Evolutionary conservation across 306 rosid species (phyloP).

Genomic region (Vigna unguiculata): DNA sequence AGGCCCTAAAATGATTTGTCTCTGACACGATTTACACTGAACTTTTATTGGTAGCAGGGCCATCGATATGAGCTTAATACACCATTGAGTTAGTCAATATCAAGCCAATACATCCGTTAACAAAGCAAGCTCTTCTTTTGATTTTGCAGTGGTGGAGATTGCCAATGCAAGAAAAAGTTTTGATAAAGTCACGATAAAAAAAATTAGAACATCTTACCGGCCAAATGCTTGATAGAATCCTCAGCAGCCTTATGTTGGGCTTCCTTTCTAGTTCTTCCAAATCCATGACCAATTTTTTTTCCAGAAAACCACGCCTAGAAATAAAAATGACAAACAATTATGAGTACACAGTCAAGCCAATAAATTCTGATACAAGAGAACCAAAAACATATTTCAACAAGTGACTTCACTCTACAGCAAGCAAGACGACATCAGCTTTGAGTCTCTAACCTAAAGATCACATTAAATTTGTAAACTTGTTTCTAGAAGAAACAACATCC

Average conservation of each 20-base stretch:
- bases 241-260: constrained; percentile 90
- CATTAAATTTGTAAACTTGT: constrained; percentile 23
- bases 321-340: constrained; percentile 41
- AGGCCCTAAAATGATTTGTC: not conserved
- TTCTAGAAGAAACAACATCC: constrained; percentile 20
- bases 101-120: constrained; percentile 5
- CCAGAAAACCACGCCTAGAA: constrained; percentile 90
- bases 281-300: constrained; percentile 85
- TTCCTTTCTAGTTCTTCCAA: constrained; percentile 88
- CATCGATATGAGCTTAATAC: not conserved
- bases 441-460: constrained; percentile 25
- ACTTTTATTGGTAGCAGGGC: constrained; percentile 15
- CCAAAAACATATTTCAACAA: constrained; percentile 31
- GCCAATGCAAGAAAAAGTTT: not conserved
- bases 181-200: constrained; percentile 30
- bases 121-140: constrained; percentile 10
- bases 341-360: constrained; percentile 34
- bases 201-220: constrained; percentile 58
- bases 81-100: constrained; percentile 14
- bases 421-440: constrained; percentile 35
- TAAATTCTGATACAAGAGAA: constrained; percentile 37
- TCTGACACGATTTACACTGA: constrained; percentile 5
- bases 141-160: too few species aligned
- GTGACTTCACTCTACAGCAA: constrained; percentile 28
- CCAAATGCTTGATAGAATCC: constrained; percentile 83